Evolutionary conservation across 2,329 filamentous ascomycete species (phyloP).

Genomic region (Fusarium sp.): DNA sequence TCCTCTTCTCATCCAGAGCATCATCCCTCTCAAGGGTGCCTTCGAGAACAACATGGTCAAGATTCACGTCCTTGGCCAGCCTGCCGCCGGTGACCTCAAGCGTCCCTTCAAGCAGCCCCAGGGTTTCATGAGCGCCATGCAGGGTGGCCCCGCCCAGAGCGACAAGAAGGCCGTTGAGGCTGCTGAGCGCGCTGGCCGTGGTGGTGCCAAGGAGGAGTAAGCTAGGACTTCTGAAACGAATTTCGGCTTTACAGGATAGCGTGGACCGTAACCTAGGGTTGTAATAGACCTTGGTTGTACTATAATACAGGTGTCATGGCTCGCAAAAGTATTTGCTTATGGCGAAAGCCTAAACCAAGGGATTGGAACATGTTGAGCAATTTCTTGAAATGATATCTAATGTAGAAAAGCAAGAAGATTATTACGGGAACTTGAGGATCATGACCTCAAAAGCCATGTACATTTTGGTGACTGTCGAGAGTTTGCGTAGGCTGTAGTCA

Average conservation of each 20-base stretch:
- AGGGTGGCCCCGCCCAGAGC: conserved; percentile 80
- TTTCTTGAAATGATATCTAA: background rate
- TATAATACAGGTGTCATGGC: conserved; percentile 21
- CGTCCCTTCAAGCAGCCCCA: conserved; percentile 90
- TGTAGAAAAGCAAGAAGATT: background rate
- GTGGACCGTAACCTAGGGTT: conserved; percentile 10
- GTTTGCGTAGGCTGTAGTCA: conserved; percentile 26
- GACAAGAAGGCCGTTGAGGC: conserved; percentile 90
- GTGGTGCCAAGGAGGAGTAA: conserved; percentile 78
- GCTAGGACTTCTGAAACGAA: conserved; percentile 11
- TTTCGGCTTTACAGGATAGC: background rate
- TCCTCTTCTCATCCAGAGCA: conserved; percentile 97
- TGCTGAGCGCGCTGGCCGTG: conserved; percentile 77
- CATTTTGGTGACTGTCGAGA: background rate
- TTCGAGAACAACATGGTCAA: conserved; percentile 96
- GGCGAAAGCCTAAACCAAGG: background rate
- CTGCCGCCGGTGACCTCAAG: conserved; percentile 90
- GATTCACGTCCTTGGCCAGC: conserved; percentile 89
- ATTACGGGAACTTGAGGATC: background rate
- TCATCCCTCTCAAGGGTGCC: conserved; percentile 95
- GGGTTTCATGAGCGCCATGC: conserved; percentile 83
- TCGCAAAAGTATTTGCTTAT: conserved; percentile 19
- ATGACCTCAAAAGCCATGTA: background rate
- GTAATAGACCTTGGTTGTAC: conserved; percentile 31
- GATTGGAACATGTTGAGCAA: background rate